phyloP scores from a whole-genome alignment of 2,329 filamentous ascomycete species.

The Fusarium heterosporum region DNA sequence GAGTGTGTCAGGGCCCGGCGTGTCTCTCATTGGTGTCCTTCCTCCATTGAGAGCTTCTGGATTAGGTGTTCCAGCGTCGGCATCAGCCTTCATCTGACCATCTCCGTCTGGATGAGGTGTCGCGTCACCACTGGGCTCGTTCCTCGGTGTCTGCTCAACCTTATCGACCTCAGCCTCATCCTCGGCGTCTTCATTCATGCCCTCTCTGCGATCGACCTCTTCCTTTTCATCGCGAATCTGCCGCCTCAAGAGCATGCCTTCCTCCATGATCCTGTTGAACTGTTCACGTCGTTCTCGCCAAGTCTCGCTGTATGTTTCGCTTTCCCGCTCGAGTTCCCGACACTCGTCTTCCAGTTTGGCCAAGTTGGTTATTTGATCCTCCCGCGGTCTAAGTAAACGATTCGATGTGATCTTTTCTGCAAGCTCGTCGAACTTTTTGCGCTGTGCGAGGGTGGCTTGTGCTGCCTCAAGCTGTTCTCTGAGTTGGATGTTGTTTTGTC shows the following conservation, averaged over 20 bases:
- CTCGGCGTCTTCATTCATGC: constrained; percentile 77
- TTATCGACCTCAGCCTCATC: constrained; percentile 64
- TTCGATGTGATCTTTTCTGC: constrained; percentile 89
- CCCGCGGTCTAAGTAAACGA: constrained; percentile 81
- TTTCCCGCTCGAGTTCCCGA: constrained; percentile 85
- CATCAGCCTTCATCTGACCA: constrained; percentile 46
- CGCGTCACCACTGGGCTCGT: constrained; percentile 63
- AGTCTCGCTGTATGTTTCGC: constrained; percentile 80
- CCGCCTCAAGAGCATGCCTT: constrained; percentile 85
- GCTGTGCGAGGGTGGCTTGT: constrained; percentile 77
- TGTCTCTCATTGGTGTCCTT: constrained; percentile 51
- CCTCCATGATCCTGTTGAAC: constrained; percentile 89
- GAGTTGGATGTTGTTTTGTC: constrained; percentile 78
- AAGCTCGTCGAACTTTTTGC: constrained; percentile 88
- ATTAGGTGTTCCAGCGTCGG: constrained; percentile 46
- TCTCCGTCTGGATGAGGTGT: constrained; percentile 63
- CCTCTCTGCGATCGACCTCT: constrained; percentile 88
- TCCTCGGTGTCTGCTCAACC: constrained; percentile 62
- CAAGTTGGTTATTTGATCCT: constrained; percentile 82
- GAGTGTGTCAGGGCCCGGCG: constrained; percentile 48
- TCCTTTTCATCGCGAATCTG: constrained; percentile 96
- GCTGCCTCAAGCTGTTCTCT: constrained; percentile 81
- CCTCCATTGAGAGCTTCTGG: constrained; percentile 47
- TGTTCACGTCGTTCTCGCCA: constrained; percentile 89
- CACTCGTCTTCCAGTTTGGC: constrained; percentile 90